phyloP scores from a whole-genome alignment of 2,329 filamentous ascomycete species.

The Chaetomium strumarium region DNA sequence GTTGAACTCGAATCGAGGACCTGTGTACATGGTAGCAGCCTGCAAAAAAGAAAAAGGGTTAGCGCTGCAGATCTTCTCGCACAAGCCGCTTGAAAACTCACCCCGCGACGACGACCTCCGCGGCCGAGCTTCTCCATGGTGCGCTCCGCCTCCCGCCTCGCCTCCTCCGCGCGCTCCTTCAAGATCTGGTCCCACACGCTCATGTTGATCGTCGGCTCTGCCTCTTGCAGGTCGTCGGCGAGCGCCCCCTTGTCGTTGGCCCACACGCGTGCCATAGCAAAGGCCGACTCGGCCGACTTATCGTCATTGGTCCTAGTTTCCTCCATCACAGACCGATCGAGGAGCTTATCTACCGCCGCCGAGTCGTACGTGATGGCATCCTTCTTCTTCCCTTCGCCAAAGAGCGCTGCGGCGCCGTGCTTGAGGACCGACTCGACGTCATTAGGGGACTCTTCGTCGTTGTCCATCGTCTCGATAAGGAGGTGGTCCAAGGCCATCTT shows the following conservation, averaged over 20 bases:
- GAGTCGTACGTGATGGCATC: conserved; percentile 76
- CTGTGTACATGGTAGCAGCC: conserved; percentile 26
- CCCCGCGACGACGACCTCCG: conserved; percentile 67
- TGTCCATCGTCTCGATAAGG: conserved; percentile 84
- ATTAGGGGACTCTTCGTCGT: conserved; percentile 64
- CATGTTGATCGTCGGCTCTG: conserved; percentile 53
- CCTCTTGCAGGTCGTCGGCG: conserved; percentile 54
- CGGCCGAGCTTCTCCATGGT: conserved; percentile 74
- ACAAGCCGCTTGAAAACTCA: conserved; percentile 27
- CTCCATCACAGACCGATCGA: conserved; percentile 81
- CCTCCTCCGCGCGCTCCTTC: conserved; percentile 71
- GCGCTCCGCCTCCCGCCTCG: conserved; percentile 62
- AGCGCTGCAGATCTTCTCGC: background rate
- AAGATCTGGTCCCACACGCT: conserved; percentile 89
- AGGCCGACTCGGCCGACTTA: conserved; percentile 66
- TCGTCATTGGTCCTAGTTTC: conserved; percentile 63
- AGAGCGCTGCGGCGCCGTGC: conserved; percentile 81
- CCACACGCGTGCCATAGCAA: conserved; percentile 89
- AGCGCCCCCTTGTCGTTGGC: conserved; percentile 69
- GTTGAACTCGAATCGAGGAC: conserved; percentile 23
- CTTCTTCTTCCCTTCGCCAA: conserved; percentile 65
- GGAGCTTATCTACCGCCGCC: conserved; percentile 75
- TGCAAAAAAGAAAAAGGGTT: too few species aligned
- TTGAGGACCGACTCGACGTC: conserved; percentile 84
- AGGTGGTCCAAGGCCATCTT: conserved; percentile 96